Percentiles rank a stretch among this genome's conserved stretches.
phyloP scores from a whole-genome alignment of 2,329 filamentous ascomycete genomes.

The Talaromyces sp. region DNA sequence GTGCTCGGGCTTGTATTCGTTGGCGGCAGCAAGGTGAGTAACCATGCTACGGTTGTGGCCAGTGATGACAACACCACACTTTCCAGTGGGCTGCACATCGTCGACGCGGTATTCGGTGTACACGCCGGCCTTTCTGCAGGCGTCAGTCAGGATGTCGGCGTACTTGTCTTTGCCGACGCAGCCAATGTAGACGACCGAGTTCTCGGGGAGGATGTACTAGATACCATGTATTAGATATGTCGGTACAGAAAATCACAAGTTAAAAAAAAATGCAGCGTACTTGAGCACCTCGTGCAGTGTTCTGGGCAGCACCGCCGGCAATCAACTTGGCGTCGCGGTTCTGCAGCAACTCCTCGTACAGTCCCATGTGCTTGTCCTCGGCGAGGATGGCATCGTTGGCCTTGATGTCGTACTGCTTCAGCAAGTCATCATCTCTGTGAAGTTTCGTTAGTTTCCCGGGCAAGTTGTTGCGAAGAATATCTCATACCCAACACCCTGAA shows the following conservation, averaged over 20 bases:
- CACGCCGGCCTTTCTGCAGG: conserved; percentile 81
- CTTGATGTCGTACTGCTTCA: conserved; percentile 91
- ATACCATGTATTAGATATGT: neutral
- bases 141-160: conserved; percentile 78
- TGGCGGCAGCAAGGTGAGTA: conserved; percentile 93
- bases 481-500: conserved; percentile 70
- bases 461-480: conserved; percentile 10
- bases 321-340: conserved; percentile 93
- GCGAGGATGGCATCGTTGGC: conserved; percentile 96
- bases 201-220: conserved; percentile 80
- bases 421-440: conserved; percentile 70
- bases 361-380: conserved; percentile 78
- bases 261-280: conserved; percentile 30
- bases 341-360: conserved; percentile 91
- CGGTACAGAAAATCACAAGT: neutral
- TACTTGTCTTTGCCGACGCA: conserved; percentile 96
- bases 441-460: conserved; percentile 19
- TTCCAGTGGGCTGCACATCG: conserved; percentile 75
- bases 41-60: conserved; percentile 92
- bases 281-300: conserved; percentile 91
- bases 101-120: conserved; percentile 95
- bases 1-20: conserved; percentile 94
- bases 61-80: conserved; percentile 94
- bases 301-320: conserved; percentile 93
- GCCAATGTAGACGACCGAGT: conserved; percentile 90